These are phyloP conservation scores for Maudiozyma bulderi DNA, from an alignment of 805 yeast species.

Conservation along the genomic window DNA sequence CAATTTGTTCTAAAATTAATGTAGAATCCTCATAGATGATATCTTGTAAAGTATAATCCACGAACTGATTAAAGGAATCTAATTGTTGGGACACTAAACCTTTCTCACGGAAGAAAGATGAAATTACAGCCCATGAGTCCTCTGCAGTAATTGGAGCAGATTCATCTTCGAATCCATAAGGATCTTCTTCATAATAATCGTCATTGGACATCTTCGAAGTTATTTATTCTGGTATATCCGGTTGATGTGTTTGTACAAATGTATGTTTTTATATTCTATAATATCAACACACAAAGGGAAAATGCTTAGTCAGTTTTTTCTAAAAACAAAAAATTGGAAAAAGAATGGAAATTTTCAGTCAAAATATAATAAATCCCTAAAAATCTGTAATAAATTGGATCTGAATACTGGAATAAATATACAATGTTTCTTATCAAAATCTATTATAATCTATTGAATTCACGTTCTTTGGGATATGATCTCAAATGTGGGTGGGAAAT, in stretches of 20 bases:
- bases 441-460: no score
- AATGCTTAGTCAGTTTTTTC: no score
- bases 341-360: no score
- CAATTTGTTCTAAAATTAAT: slow-evolving; percentile 92
- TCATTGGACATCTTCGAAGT: slow-evolving; percentile 7
- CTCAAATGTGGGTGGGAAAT: no score
- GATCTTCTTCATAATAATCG: slow-evolving; percentile 41
- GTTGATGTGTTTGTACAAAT: no score
- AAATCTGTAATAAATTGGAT: no score
- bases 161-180: slow-evolving; percentile 64
- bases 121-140: slow-evolving; percentile 98
- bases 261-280: not conserved
- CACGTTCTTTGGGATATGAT: no score
- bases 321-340: no score
- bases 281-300: not conserved
- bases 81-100: slow-evolving; percentile 97
- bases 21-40: slow-evolving; percentile 93
- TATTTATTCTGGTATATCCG: not conserved
- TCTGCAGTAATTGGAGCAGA: slow-evolving; percentile 79
- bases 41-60: slow-evolving; percentile 92
- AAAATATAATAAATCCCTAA: no score
- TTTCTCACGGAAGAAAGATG: slow-evolving; percentile 90
- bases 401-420: no score
- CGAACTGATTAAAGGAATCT: slow-evolving; percentile 96
- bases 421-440: no score